Conservation (phyloP, 2,329 filamentous ascomycete species). For the Aspergillus tubingensis region DNA sequence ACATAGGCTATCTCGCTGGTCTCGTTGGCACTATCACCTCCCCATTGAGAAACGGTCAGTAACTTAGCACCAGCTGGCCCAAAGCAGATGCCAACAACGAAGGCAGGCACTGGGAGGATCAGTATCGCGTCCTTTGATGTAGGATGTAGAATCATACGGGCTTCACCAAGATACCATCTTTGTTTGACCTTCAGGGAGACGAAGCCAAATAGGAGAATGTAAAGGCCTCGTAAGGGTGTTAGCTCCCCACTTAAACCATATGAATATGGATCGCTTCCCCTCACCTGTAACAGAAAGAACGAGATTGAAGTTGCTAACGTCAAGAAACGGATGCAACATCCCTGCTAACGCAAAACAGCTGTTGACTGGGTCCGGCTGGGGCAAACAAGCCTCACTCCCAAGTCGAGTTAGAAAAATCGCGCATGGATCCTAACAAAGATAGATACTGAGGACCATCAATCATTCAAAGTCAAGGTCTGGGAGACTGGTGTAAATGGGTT, state of each 20-base stretch:
- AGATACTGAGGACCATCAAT: background rate
- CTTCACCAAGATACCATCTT: constrained; percentile 44
- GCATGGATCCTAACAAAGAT: background rate
- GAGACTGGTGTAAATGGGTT: background rate
- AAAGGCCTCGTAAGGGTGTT: constrained; percentile 28
- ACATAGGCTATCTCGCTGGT: constrained; percentile 47
- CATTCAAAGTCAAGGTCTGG: background rate
- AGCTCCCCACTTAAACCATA: background rate
- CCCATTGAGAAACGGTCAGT: constrained; percentile 48
- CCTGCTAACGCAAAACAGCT: constrained; percentile 5
- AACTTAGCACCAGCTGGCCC: constrained; percentile 59
- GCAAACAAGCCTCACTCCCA: background rate
- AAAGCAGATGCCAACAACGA: constrained; percentile 56
- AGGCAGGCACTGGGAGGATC: constrained; percentile 52
- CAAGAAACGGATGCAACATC: constrained; percentile 40
- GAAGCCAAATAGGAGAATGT: constrained; percentile 36
- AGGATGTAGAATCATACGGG: constrained; percentile 28
- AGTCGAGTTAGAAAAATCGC: background rate
- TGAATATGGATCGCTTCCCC: background rate
- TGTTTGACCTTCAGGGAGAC: constrained; percentile 42
- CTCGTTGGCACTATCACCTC: constrained; percentile 34
- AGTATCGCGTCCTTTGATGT: background rate
- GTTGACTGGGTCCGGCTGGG: background rate
- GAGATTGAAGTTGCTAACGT: constrained; percentile 39
- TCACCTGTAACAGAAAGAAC: constrained; percentile 36